Evolutionary conservation across 345 rosid species (phyloP).

Genomic region (Hibiscus syriacus): DNA sequence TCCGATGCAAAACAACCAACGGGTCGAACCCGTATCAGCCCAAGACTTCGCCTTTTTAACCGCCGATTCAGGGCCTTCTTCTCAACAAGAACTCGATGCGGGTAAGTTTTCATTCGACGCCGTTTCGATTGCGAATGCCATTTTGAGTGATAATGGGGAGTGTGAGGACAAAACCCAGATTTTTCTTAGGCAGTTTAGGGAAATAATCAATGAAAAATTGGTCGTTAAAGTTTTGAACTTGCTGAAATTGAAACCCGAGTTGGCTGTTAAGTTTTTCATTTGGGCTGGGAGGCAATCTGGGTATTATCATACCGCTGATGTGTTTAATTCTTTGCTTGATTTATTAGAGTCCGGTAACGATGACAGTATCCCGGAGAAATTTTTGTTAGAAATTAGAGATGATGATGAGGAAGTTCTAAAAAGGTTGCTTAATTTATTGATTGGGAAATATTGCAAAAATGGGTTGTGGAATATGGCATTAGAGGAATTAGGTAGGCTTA

Average conservation of each 20-base stretch:
- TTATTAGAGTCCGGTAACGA: slow-evolving; percentile 33
- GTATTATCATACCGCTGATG: slow-evolving; percentile 46
- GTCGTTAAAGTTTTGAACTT: slow-evolving; percentile 61
- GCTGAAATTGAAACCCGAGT: slow-evolving; percentile 37
- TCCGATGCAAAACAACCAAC: slow-evolving; percentile 2
- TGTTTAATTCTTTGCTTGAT: slow-evolving; percentile 61
- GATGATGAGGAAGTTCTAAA: slow-evolving; percentile 66
- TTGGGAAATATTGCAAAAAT: slow-evolving; percentile 54
- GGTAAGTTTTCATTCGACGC: slow-evolving; percentile 48
- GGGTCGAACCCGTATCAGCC: slow-evolving; percentile 35
- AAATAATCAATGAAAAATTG: slow-evolving; percentile 37
- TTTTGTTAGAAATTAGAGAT: slow-evolving; percentile 50
- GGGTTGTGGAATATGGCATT: slow-evolving; percentile 71
- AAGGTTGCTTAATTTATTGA: slow-evolving; percentile 62
- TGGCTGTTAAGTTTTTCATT: slow-evolving; percentile 61
- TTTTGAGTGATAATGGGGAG: slow-evolving; percentile 29
- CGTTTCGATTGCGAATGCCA: slow-evolving; percentile 37
- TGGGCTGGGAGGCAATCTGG: slow-evolving; percentile 95
- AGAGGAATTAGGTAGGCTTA: slow-evolving; percentile 85
- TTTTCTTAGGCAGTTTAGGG: slow-evolving; percentile 62
- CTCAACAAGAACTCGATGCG: slow-evolving; percentile 4
- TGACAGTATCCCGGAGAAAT: slow-evolving; percentile 44
- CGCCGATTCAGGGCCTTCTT: slow-evolving; percentile 5
- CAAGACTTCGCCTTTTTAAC: slow-evolving; percentile 45
- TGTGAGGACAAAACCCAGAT: slow-evolving; percentile 48